A percentile compares a stretch with the other conserved stretches of the same genome.
These are phyloP conservation scores for Serendipita indica DNA, from an alignment of 768 basidiomycete genomes.

Conservation along the genomic window DNA sequence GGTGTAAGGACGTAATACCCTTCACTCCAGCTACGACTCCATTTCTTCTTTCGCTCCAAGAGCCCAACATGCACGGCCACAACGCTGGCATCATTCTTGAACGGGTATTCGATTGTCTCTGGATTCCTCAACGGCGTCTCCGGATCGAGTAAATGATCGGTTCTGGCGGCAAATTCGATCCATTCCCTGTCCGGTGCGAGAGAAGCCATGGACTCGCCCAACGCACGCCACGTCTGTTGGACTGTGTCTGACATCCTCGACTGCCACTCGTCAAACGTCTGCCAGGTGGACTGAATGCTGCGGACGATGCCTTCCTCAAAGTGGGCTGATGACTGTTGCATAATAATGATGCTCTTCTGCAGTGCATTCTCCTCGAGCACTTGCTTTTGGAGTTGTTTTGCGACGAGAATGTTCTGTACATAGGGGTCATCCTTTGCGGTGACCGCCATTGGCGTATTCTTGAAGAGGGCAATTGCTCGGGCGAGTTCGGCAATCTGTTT, in stretches of 20 bases:
- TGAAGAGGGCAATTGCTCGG: conserved; percentile 74
- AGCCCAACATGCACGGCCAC: conserved; percentile 76
- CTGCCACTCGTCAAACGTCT: conserved; percentile 90
- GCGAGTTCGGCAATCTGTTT: conserved; percentile 77
- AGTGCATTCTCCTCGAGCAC: conserved; percentile 95
- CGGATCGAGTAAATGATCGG: conserved; percentile 90
- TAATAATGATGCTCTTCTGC: conserved; percentile 94
- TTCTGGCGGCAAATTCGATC: conserved; percentile 86
- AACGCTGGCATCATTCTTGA: conserved; percentile 79
- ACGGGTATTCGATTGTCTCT: conserved; percentile 64
- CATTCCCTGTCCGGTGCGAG: conserved; percentile 84
- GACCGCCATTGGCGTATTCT: conserved; percentile 86
- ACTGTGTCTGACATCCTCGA: conserved; percentile 60
- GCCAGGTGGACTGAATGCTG: conserved; percentile 91
- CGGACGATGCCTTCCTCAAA: conserved; percentile 96
- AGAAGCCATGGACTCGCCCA: conserved; percentile 60
- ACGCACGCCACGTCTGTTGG: conserved; percentile 56
- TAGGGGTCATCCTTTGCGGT: conserved; percentile 71
- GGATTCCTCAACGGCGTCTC: conserved; percentile 86
- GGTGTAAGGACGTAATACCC: conserved; percentile 86
- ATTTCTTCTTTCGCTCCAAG: conserved; percentile 90
- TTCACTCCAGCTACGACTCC: conserved; percentile 74
- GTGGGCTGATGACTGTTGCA: conserved; percentile 92
- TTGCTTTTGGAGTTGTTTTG: conserved; percentile 74
- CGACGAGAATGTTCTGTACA: conserved; percentile 41